Conservation (phyloP, 2,329 filamentous ascomycete genomes). For the Nothophoma quercina region DNA sequence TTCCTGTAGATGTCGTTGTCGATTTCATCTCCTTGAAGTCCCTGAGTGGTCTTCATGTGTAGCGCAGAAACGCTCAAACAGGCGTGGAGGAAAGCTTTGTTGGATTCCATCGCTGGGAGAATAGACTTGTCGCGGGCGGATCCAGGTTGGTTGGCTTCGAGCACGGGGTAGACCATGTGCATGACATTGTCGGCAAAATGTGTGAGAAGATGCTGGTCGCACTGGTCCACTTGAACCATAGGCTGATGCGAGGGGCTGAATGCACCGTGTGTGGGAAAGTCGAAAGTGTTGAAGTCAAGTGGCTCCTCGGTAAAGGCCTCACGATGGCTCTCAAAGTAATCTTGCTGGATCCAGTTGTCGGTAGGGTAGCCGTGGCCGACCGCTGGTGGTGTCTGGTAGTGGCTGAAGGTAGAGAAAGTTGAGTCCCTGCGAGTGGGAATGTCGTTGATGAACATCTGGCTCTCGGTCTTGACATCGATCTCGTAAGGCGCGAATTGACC, state of each 20-base stretch:
- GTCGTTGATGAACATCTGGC: constrained; percentile 92
- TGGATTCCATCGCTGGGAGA: constrained; percentile 85
- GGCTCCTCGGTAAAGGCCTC: constrained; percentile 68
- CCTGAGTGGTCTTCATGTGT: constrained; percentile 83
- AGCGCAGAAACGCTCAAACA: constrained; percentile 92
- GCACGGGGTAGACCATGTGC: constrained; percentile 87
- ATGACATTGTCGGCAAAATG: constrained; percentile 91
- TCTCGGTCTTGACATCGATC: constrained; percentile 94
- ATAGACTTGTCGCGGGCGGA: constrained; percentile 82
- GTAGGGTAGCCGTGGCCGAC: constrained; percentile 71
- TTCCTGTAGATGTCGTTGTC: constrained; percentile 93
- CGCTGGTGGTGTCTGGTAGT: constrained; percentile 81
- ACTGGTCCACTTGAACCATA: constrained; percentile 83
- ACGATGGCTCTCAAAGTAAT: constrained; percentile 71
- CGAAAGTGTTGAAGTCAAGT: constrained; percentile 79
- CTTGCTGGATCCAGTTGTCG: constrained; percentile 76
- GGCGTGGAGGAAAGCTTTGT: constrained; percentile 94
- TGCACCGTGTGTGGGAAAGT: constrained; percentile 73
- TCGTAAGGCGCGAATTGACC: constrained; percentile 82
- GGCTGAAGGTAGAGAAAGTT: constrained; percentile 89
- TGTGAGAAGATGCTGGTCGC: constrained; percentile 84
- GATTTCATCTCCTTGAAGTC: constrained; percentile 73
- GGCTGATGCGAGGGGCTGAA: constrained; percentile 70
- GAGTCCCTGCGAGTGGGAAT: constrained; percentile 85
- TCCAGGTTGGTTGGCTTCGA: constrained; percentile 88